Evolutionary conservation across 345 rosid genomes (phyloP), one percentile per base, ranked within the genome.

Genomic region (Moringa oleifera): DNA sequence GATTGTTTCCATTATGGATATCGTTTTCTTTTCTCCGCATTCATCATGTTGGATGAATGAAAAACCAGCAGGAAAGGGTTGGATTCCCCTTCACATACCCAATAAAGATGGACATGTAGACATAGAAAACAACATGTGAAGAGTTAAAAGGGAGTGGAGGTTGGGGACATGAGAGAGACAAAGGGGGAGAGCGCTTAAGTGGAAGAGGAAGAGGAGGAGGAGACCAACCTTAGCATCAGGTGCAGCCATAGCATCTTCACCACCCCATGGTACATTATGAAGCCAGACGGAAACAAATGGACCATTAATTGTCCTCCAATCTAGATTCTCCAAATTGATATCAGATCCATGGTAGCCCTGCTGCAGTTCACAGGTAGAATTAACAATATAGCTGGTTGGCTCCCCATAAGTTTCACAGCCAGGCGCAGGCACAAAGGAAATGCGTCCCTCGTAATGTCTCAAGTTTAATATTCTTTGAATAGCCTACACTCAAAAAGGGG

Each of bases 261-360:
- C 65, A 36, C 96, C 97, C 99, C 97, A 94, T 24, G 97, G 93
- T 51, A 90, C 99, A 71, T 94, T 94, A 64, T 94, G 99, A 73
- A 90, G 95, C 99, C 99, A 94, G 63, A 94, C 71, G 45, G 95
- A 83, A 76, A 94, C 66, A 83, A 94, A 94, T 20, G 99, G 99
- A 52, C 99, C 97, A 36, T 65, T 75, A 46, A 94, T 82, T 67
- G 77, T 83, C 73, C 96, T 87, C 99, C 99, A 94, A 13, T 75
- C 77, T 46, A 69, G 71, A 59, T 79, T 72, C 69, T 68, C 70
- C 20, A 80, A 62, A 53, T 79, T 71, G 62, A 73, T 67, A 50
- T 80, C 80, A n/a, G 99, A 82, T 63, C 96, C 95, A 63, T 59
- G 80, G 72, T 90, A 90, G 51, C 88, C 80, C 4, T 57, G 62